Base-by-base conservation (phyloP, 2,329 filamentous ascomycete species). In the Epichloe baconii region DNA sequence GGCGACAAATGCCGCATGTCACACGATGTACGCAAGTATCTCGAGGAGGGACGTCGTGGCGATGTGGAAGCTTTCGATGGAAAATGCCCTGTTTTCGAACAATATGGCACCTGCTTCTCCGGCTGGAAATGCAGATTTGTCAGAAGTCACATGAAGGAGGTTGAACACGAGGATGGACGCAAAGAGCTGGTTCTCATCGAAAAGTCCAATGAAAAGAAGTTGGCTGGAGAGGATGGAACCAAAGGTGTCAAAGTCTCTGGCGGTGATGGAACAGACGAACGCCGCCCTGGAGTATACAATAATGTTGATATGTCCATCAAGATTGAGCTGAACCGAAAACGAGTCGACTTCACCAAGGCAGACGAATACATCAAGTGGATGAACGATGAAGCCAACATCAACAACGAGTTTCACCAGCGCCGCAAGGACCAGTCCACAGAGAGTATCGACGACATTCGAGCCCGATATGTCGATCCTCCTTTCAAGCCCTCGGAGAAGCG, bases 41-140 rank as follows among this genome's bases (percentile, higher is more conserved):
- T 98, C 47, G 79, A 78, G 35, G 81, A 93, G 52, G 86, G 89
- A 54, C 90, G 91, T 57, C 81, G 88, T 44, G 80, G 80, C 54
- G 88, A 97, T 62, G 74, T 96, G 40, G 76, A 77, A 5, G 88
- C 85, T 0, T 85, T 95, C 60, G 76, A 75, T 42, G 85, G 87
- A 6, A 74, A 84, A 55, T 98, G 93, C 62, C 91, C 90, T 0
- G 78, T 95, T 8, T 96, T 82, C 66, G 83, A 87, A 57, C 73
- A 74, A 15, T 79, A 84, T 56, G 90, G 90, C 12, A 80, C 75
- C 55, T 98, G 93, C 61, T 77, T 79, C 47, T 80, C 85, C 14
- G 93, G 93, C 5, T 98, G 91, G 90, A 95, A 91, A 65, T 98
- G 93, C 65, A 85, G 91, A 21, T 95, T 96, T 62, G 85, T 88